Conservation (phyloP, 805 yeast species). For the Soucietia sequanensis region DNA sequence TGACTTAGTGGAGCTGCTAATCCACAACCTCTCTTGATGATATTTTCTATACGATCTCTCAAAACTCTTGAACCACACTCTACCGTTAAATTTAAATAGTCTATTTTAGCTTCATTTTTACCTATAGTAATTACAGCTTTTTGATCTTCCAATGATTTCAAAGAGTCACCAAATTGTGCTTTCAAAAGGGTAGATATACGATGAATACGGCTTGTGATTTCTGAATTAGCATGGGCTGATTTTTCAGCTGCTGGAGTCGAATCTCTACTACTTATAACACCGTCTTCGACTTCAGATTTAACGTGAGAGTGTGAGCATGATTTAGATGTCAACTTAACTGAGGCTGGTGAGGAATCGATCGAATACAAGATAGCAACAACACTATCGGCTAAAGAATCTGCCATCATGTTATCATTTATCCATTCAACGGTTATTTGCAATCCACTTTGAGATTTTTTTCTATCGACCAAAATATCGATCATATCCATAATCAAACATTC, state of each 20-base stretch:
- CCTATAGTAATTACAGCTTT: conserved; percentile 73
- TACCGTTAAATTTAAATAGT: conserved; percentile 64
- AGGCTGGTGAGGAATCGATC: conserved; percentile 92
- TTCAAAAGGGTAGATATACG: conserved; percentile 62
- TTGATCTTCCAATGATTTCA: conserved; percentile 35
- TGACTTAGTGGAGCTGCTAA: conserved; percentile 81
- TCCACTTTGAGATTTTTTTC: conserved; percentile 22
- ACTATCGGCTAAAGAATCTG: conserved; percentile 93
- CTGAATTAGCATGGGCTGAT: conserved; percentile 25
- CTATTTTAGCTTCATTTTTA: conserved; percentile 66
- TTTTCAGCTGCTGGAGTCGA: conserved; percentile 10
- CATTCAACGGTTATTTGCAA: conserved; percentile 72
- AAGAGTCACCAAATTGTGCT: conserved; percentile 88
- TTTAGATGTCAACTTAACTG: conserved; percentile 80
- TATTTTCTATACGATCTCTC: conserved; percentile 78
- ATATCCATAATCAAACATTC: conserved; percentile 46
- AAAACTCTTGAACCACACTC: conserved; percentile 71
- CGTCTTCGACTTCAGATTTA: conserved; percentile 20
- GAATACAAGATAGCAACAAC: conserved; percentile 86
- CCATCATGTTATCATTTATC: conserved; percentile 78
- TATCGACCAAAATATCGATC: conserved; percentile 44
- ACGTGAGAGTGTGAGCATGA: conserved; percentile 45
- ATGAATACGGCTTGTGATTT: conserved; percentile 30
- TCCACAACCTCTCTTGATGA: conserved; percentile 72
- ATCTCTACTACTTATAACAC: conserved; percentile 8